Evolutionary conservation across 345 rosid species (phyloP).

Genomic region (Cardiospermum halicacabum): DNA sequence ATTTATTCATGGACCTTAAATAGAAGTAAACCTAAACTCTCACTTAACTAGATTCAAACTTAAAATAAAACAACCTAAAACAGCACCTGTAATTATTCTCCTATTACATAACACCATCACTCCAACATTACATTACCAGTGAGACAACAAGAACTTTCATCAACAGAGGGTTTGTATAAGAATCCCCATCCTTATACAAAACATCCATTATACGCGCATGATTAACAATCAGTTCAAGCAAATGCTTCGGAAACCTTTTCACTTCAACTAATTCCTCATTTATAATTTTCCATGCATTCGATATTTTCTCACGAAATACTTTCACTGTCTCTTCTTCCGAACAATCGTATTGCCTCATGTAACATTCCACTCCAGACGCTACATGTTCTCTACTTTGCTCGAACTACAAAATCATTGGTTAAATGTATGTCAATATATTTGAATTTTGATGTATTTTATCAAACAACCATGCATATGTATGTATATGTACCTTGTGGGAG

Average conservation of each 20-base stretch:
- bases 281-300: not conserved
- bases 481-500: not conserved
- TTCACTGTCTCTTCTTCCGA: not conserved
- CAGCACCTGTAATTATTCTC: too few relatives aligned
- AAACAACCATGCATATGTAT: too few relatives aligned
- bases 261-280: not conserved
- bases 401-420: not conserved
- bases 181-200: slow-evolving; percentile 18
- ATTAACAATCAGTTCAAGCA: slow-evolving; percentile 15
- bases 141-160: too few relatives aligned
- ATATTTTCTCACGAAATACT: not conserved
- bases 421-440: too few relatives aligned
- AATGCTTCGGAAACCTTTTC: not conserved
- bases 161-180: slow-evolving; percentile 10
- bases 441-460: too few relatives aligned
- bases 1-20: too few relatives aligned
- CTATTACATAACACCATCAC: too few relatives aligned
- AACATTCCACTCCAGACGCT: not conserved
- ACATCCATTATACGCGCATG: slow-evolving; percentile 18
- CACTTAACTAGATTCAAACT: too few relatives aligned
- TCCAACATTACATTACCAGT: too few relatives aligned
- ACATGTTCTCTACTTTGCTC: not conserved
- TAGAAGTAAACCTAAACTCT: too few relatives aligned
- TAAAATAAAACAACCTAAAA: too few relatives aligned
- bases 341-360: slow-evolving; percentile 1